A percentile compares a stretch with the other conserved stretches of the same genome.
Conservation (phyloP, 305 asterid species). For the Fraxinus albicans region DNA sequence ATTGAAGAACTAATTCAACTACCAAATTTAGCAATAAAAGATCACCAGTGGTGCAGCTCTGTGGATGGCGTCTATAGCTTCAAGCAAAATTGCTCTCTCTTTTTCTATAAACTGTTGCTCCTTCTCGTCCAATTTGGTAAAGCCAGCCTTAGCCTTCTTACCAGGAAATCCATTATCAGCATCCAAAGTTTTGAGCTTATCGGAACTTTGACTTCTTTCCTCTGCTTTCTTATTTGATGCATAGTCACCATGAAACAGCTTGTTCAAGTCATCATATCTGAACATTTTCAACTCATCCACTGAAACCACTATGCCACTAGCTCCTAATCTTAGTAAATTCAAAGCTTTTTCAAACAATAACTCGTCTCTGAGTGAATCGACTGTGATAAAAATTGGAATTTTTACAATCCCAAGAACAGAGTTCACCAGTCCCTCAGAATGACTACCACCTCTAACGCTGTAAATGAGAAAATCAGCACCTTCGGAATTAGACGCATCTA, state of each 20-base stretch:
- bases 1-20: constrained; percentile 36
- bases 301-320: constrained; percentile 77
- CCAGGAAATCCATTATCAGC: constrained; percentile 60
- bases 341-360: constrained; percentile 34
- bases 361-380: constrained; percentile 46
- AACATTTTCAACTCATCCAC: constrained; percentile 53
- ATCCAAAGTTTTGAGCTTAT: constrained; percentile 28
- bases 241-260: constrained; percentile 36
- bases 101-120: constrained; percentile 58
- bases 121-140: constrained; percentile 59
- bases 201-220: constrained; percentile 32
- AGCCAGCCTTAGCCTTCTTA: constrained; percentile 52
- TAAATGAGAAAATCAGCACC: constrained; percentile 94
- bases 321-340: constrained; percentile 60
- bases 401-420: constrained; percentile 54
- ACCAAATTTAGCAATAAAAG: constrained; percentile 61
- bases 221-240: constrained; percentile 35
- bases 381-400: constrained; percentile 67
- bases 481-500: constrained; percentile 77
- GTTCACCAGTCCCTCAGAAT: constrained; percentile 48
- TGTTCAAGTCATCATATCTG: constrained; percentile 42
- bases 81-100: constrained; percentile 64
- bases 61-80: constrained; percentile 61
- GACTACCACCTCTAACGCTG: constrained; percentile 29
- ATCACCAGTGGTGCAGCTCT: constrained; percentile 95